Base-by-base conservation (phyloP, 1,284 basidiomycete genomes). In the Ustilago trichophora region DNA sequence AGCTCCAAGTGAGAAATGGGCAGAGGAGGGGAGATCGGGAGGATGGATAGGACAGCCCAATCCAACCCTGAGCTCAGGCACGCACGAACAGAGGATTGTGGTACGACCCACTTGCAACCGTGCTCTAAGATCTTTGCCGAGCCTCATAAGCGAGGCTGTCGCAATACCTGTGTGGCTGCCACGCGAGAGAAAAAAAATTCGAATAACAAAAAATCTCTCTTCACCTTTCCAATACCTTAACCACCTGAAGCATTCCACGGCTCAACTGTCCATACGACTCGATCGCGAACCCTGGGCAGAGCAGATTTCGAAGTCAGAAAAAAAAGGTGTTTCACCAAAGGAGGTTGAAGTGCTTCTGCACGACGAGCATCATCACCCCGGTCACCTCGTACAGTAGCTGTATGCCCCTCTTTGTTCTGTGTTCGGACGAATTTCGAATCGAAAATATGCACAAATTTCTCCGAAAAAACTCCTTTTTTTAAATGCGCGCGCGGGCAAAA, bases 401-500 rank as follows among this genome's bases (percentile, higher is more conserved):
- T 29, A 29, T 29, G 27, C 27, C n/a, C n/a, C n/a, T n/a, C n/a
- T n/a, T n/a, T n/a, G 19, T 46, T 33, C 24, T 33, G 10, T 16
- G 18, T 18, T 35, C 40, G 25, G 24, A 43, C 38, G 33, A 36
- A 27, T 36, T 51, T 38, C 46, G 26, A 38, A 24, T 26, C 24
- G 31, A 35, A 32, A 25, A 15, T 34, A 29, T 13, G 27, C 27
- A 36, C 18, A 26, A 43, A 51, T 43, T 43, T 51, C 40, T 51
- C 49, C 49, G 49, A 43, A 42, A 42, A 51, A 29, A 21, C 25
- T 36, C 33, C 49, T 51, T 34, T 24, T 24, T 21, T 29, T 15
- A 15, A n/a, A 16, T n/a, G 12, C 11, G 40, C 49, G 18, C 13
- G n/a, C 24, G 18, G 32, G 43, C 33, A 45, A 21, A 29, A 29